These are phyloP conservation scores for Phalaenopsis aphrodite DNA, from an alignment of 106 monocot species.

Conservation along the genomic window DNA sequence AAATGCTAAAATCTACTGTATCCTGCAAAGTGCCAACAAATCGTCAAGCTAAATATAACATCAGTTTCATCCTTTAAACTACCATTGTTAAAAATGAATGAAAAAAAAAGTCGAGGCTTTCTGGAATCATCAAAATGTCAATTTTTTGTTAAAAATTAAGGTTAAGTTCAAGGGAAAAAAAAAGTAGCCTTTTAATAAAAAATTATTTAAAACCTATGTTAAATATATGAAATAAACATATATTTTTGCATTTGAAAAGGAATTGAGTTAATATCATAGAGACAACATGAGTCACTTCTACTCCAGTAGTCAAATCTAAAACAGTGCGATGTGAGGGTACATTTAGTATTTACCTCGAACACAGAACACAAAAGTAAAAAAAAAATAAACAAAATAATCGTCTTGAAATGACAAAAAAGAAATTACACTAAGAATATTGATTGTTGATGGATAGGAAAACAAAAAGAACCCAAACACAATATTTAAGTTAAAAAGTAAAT, in stretches of 20 bases:
- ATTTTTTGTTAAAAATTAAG: background rate
- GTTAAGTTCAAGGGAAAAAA: background rate
- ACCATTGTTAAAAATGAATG: background rate
- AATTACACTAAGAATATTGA: background rate
- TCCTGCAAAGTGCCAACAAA: background rate
- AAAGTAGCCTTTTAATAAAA: background rate
- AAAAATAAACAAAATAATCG: background rate
- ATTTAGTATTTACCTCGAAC: background rate
- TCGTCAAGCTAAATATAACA: background rate
- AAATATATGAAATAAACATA: background rate
- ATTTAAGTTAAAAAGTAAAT: background rate
- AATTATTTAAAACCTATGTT: background rate
- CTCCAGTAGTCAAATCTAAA: too few species aligned
- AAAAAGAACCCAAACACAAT: background rate
- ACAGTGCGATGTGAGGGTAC: background rate
- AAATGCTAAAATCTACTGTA: background rate
- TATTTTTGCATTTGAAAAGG: background rate
- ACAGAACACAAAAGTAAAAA: background rate
- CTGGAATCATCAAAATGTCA: background rate
- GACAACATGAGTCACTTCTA: background rate
- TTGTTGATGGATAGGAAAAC: background rate
- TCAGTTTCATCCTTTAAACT: background rate
- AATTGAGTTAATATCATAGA: background rate
- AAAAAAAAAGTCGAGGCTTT: background rate
- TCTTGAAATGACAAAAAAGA: background rate